Conservation (phyloP, 2,329 filamentous ascomycete species). For the Fusarium penzigii region DNA sequence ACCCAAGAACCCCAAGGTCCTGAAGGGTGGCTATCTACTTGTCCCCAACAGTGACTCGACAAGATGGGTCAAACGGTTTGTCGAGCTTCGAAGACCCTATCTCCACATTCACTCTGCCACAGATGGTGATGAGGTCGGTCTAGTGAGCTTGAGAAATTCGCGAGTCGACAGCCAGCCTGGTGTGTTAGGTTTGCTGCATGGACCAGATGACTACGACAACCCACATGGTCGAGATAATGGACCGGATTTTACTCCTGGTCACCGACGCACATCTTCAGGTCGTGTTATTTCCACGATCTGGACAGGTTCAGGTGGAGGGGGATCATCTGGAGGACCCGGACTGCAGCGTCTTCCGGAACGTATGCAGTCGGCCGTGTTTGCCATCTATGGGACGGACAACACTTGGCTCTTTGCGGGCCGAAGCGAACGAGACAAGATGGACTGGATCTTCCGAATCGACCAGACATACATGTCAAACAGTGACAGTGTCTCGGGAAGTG, state of each 20-base stretch:
- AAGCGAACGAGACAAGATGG: slow-evolving; percentile 88
- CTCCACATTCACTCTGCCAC: slow-evolving; percentile 84
- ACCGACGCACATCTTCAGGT: slow-evolving; percentile 52
- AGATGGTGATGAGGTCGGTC: slow-evolving; percentile 86
- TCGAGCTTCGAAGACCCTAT: slow-evolving; percentile 89
- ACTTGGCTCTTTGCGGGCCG: slow-evolving; percentile 92
- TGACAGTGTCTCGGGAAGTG: slow-evolving; percentile 42
- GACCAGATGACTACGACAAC: slow-evolving; percentile 42
- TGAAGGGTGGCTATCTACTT: slow-evolving; percentile 87
- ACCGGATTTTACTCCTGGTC: slow-evolving; percentile 45
- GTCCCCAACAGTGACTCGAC: slow-evolving; percentile 80
- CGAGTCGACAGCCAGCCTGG: slow-evolving; percentile 92
- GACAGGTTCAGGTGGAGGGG: slow-evolving; percentile 46
- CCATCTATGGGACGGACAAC: slow-evolving; percentile 90
- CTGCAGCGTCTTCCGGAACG: slow-evolving; percentile 58
- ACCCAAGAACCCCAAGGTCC: slow-evolving; percentile 75
- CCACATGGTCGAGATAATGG: slow-evolving; percentile 33
- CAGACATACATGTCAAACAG: slow-evolving; percentile 64
- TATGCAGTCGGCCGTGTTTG: slow-evolving; percentile 77
- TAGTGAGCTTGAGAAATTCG: slow-evolving; percentile 85
- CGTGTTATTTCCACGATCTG: slow-evolving; percentile 57
- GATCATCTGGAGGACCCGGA: slow-evolving; percentile 34
- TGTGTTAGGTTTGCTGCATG: slow-evolving; percentile 73
- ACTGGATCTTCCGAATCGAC: slow-evolving; percentile 96
- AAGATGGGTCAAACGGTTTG: slow-evolving; percentile 88